Percentiles rank a stretch among this genome's conserved stretches.
phyloP scores from a whole-genome alignment of 2,329 filamentous ascomycete species.

The Fusarium bactridioides region DNA sequence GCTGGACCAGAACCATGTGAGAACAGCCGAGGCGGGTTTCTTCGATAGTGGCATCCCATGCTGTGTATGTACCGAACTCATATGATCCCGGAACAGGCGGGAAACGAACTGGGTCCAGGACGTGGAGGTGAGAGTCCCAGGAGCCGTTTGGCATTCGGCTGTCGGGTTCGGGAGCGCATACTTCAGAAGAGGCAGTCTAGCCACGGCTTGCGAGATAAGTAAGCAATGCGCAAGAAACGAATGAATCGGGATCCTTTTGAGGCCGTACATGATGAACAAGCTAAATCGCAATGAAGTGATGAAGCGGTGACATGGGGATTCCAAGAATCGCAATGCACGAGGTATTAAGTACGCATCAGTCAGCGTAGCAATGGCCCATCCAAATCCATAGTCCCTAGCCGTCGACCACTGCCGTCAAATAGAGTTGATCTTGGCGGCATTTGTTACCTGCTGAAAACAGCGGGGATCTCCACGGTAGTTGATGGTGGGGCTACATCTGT shows the following conservation, averaged over 20 bases:
- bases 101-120: background rate
- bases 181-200: accelerated
- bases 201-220: accelerated
- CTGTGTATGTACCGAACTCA: background rate
- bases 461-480: background rate
- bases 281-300: accelerated
- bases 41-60: background rate
- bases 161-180: background rate
- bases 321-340: accelerated
- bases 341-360: background rate
- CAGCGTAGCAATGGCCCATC: background rate
- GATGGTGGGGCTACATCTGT: background rate
- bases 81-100: background rate
- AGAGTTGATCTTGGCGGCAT: background rate
- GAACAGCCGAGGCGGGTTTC: background rate
- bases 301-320: too few species aligned
- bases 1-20: background rate
- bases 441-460: accelerated
- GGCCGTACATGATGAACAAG: background rate
- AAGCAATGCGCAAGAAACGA: background rate
- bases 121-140: background rate
- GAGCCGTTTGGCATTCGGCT: background rate
- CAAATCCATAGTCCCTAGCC: background rate
- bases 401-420: background rate
- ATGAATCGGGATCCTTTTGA: too few species aligned